phyloP scores from a whole-genome alignment of 2,329 filamentous ascomycete species.

The Ascomycota sp. region DNA sequence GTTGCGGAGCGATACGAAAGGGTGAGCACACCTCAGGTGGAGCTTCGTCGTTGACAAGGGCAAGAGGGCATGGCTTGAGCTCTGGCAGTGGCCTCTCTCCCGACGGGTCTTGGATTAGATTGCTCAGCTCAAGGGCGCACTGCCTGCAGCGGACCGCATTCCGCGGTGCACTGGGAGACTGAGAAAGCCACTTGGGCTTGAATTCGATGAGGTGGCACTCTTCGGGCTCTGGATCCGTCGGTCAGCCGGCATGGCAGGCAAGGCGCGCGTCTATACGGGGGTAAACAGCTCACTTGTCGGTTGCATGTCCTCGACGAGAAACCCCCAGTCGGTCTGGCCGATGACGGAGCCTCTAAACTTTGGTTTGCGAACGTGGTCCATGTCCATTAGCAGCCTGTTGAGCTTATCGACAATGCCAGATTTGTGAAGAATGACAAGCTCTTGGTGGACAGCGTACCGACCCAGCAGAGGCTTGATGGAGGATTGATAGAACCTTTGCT shows the following conservation, averaged over 20 bases:
- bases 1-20: conserved; percentile 17
- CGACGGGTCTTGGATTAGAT: conserved; percentile 13
- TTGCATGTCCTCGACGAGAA: conserved; percentile 56
- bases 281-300: conserved; percentile 13
- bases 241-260: background rate
- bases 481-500: conserved; percentile 16
- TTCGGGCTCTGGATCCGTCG: conserved; percentile 7
- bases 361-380: conserved; percentile 23
- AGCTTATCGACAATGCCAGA: conserved; percentile 20
- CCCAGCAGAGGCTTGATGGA: conserved; percentile 15
- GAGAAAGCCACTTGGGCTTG: conserved; percentile 69
- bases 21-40: conserved; percentile 21
- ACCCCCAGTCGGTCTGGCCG: conserved; percentile 39
- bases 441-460: conserved; percentile 14
- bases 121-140: conserved; percentile 36
- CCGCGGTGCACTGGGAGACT: conserved; percentile 50
- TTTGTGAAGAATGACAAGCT: conserved; percentile 16
- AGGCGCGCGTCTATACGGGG: background rate
- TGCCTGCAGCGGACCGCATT: conserved; percentile 49
- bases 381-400: conserved; percentile 29
- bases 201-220: conserved; percentile 40
- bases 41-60: conserved; percentile 33
- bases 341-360: conserved; percentile 27
- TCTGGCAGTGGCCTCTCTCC: conserved; percentile 15
- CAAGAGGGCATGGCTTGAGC: conserved; percentile 40